Base-by-base conservation (phyloP, 352 stramenopile species). In the Phytophthora hibernalis region DNA sequence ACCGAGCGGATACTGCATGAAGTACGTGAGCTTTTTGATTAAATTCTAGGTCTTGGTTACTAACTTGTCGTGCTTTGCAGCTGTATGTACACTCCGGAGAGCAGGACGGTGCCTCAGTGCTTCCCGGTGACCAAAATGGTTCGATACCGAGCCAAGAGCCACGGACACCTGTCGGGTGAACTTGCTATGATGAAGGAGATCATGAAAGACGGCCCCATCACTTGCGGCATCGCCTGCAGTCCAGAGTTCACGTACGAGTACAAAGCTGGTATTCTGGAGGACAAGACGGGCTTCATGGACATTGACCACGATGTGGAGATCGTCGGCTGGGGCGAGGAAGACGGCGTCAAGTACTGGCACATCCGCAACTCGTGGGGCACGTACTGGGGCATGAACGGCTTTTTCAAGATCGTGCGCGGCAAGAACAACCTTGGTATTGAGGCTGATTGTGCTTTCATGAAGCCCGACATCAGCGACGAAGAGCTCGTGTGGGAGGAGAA, bases 331-430 rank as follows among this genome's bases (percentile, higher is more conserved):
- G 97, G 97, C 54, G 85, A 91, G 48, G 83, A 92, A 37, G 77
- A 97, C 54, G 80, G 91, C 62, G 72, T 95, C 63, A 96, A 97
- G 79, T 99, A 98, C 80, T 99, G 97, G 97, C 96, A 98, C 77
- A 82, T 98, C 31, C 93, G 97, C 58, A 98, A 99, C 89, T 92
- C 91, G 66, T 87, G 97, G 95, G 97, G 97, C 37, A 93, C 79
- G 12, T 93, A 92, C 67, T 98, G 96, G 96, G 97, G 97, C 28
- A 97, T 98, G 87, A 97, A 98, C 58, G 97, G 97, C 33, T 99
- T 97, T 69, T 98, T 98, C 77, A 92, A 97, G 67, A 93, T 99
- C 63, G 79, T 96, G 28, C 85, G 90, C 13, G 95, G 95, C 26
- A 90, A 83, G 21, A 98, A 98, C 90, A 96, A 97, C 63, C 72